A percentile compares a stretch with the other conserved stretches of the same genome.
Evolutionary conservation across 2,329 filamentous ascomycete species (phyloP).

Genomic region (Microsporum canis): DNA sequence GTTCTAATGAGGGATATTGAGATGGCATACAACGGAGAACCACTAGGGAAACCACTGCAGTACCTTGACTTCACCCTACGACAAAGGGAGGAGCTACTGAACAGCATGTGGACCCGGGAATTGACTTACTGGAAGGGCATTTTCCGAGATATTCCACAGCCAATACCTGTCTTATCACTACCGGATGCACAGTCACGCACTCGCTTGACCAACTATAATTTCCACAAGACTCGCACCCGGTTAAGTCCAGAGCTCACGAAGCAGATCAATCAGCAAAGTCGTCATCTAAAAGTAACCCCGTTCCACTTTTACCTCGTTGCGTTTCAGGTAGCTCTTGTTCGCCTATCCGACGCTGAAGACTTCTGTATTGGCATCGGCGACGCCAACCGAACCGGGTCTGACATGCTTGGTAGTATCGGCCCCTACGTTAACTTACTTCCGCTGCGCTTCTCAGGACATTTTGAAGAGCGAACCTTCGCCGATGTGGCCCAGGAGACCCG

Average conservation of each 20-base stretch:
- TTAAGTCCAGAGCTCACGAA: too few relatives aligned
- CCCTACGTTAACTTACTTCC: slow-evolving; percentile 42
- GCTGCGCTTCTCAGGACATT: slow-evolving; percentile 27
- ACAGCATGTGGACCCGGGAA: too few relatives aligned
- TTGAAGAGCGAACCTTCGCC: slow-evolving; percentile 16
- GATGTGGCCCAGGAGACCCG: slow-evolving; percentile 22
- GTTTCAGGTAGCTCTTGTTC: slow-evolving; percentile 29
- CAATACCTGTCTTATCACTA: too few relatives aligned
- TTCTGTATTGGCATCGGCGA: slow-evolving; percentile 41
- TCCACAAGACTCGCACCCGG: slow-evolving; percentile 15
- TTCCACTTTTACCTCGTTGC: slow-evolving; percentile 41
- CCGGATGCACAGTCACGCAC: too few relatives aligned
- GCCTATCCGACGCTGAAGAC: slow-evolving; percentile 27
- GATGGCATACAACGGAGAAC: too few relatives aligned
- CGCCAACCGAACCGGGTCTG: slow-evolving; percentile 29
- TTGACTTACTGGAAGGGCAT: too few relatives aligned
- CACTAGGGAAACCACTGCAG: too few relatives aligned
- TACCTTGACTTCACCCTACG: too few relatives aligned
- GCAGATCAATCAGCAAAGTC: too few relatives aligned
- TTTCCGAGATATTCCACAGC: too few relatives aligned
- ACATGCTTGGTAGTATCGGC: slow-evolving; percentile 32
- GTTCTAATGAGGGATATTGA: too few relatives aligned
- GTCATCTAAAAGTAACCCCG: not conserved
- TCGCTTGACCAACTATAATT: not conserved
- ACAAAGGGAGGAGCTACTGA: too few relatives aligned